Evolutionary conservation across 345 rosid genomes (phyloP), one percentile per base, ranked within the genome.

Genomic region (Adansonia digitata): DNA sequence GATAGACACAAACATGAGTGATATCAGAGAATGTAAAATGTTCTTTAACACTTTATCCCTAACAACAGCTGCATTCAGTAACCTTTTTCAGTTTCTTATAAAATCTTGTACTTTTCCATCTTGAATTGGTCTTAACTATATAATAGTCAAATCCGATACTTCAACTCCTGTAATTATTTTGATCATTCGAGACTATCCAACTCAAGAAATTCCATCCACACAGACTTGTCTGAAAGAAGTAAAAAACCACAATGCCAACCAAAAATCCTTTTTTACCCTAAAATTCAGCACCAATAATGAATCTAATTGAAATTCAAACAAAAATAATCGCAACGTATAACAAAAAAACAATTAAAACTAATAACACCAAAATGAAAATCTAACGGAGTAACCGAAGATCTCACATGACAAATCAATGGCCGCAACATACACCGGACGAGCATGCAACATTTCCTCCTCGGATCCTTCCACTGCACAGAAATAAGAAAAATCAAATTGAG

Each of bases 401-500:
- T 87, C 82, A 95, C 99, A 89, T 0, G 99, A 87, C 74, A 95
- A 84, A 86, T 93, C 98, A 81, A 95, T 85, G 15, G 97, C 97
- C 0, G 99, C 98, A 9, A 95, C 97, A 78, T 95, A 95, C n/a
- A 95, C 99, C 14, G 99, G 98, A 62, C 87, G 81, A 7, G 97
- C 94, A 78, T 88, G 84, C 73, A 82, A 77, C 84, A 82, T 85
- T 81, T 91, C 97, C 62, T 88, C 95, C 67, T 93, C 98, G 34
- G 91, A 84, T 76, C 90, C 97, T 66, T 91, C 97, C 76, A 80
- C 98, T 90, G 55, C 52, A 72, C 51, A 79, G 56, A 57, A 22
- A 74, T 18, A 26, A 60, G 37, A 35, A 42, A n/a, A 74, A 71
- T 55, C 51, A 57, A 73, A 66, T n/a, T 7, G 53, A 66, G 18